Evolutionary conservation across 1,139 yeast genomes (phyloP).

Genomic region (Candida dubliniensis): DNA sequence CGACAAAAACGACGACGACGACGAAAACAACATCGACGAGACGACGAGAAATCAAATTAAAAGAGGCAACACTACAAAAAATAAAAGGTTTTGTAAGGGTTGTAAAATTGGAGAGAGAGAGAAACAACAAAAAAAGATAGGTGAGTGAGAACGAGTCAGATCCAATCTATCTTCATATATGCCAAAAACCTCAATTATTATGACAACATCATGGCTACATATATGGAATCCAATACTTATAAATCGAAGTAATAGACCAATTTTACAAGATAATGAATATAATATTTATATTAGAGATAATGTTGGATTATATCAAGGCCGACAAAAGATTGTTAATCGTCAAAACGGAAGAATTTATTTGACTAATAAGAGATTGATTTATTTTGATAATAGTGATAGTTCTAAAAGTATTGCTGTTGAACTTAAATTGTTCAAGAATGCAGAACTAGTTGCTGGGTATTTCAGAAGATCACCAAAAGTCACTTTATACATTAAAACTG

Average conservation of each 20-base stretch:
- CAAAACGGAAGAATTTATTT: constrained; percentile 80
- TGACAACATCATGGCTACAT: constrained; percentile 15
- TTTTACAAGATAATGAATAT: constrained; percentile 39
- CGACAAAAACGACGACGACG: too few relatives aligned
- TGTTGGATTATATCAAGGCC: constrained; percentile 73
- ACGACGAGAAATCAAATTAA: too few relatives aligned
- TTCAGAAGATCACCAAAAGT: constrained; percentile 80
- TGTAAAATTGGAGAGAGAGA: background rate
- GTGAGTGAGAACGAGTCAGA: background rate
- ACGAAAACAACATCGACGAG: too few relatives aligned
- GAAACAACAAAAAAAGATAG: background rate
- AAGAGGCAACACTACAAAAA: too few relatives aligned
- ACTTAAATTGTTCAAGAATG: constrained; percentile 43
- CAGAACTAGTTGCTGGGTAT: constrained; percentile 61
- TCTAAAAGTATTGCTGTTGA: constrained; percentile 49
- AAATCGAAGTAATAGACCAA: constrained; percentile 50
- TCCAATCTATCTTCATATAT: background rate
- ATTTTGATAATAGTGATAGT: constrained; percentile 56
- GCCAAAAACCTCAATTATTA: background rate
- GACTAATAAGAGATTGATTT: constrained; percentile 71
- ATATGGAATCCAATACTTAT: constrained; percentile 42
- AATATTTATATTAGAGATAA: constrained; percentile 50
- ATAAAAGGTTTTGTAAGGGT: too few relatives aligned
- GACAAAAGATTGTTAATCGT: constrained; percentile 57
- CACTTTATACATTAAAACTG: constrained; percentile 28